Base-by-base conservation (phyloP, 2,329 filamentous ascomycete species). In the Epichloe sylvatica region DNA sequence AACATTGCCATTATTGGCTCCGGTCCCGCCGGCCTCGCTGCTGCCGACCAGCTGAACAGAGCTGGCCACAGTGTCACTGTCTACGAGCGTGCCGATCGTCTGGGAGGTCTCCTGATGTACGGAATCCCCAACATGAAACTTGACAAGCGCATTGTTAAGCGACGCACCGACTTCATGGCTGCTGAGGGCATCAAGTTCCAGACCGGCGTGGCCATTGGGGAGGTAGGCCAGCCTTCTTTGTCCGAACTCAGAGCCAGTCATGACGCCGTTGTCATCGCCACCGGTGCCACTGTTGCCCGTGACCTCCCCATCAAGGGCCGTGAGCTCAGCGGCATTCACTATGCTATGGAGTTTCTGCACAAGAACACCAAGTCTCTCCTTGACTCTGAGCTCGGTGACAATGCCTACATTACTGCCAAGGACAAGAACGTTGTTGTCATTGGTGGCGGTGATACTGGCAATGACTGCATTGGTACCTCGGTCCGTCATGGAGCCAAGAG, bases 81-180 rank as follows among this genome's bases (percentile, higher is more conserved):
- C 17, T 96, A 92, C 62, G 91, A 97, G 76, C 87, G 91, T 56
- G 81, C 89, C 52, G 91, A 97, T 64, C 87, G 91, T 56, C 73
- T 84, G 51, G 91, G 91, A 70, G 91, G 91, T 67, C 76, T 97
- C 49, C 79, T 97, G 61, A 96, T 96, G 91, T 96, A 97, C 64
- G 91, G 91, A 58, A 97, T 97, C 58, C 91, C 91, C 57, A 97
- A 97, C 75, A 97, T 97, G 91, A 97, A 97, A 75, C 84, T 97
- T 40, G 91, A 97, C 73, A 97, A 97, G 78, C 88, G 88, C 64
- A 83, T 96, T 55, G 91, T 97, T 53, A 91, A 96, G 75, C 86
- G 91, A 47, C 86, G 91, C 66, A 89, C 92, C 45, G 87, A 96
- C 68, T 89, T 97, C 69, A 91, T 96, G 86, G 86, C 85, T 49